Evolutionary conservation across 768 basidiomycete genomes (phyloP).

Genomic region (Suillus placidus): DNA sequence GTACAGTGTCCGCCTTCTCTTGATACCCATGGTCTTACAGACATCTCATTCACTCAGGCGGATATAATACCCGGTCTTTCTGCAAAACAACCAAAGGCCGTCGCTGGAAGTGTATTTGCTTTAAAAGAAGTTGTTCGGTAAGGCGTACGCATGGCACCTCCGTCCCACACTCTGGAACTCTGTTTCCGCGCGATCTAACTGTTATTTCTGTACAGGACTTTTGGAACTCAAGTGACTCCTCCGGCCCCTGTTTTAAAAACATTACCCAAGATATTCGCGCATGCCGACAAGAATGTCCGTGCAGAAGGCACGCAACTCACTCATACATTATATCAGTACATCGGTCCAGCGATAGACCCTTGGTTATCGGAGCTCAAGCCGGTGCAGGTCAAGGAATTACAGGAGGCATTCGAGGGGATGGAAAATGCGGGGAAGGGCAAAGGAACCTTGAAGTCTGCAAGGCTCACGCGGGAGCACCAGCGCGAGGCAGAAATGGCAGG

Average conservation of each 20-base stretch:
- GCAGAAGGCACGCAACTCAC: constrained; percentile 84
- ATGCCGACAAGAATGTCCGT: constrained; percentile 94
- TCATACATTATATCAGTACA: constrained; percentile 79
- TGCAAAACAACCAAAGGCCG: constrained; percentile 94
- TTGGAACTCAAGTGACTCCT: constrained; percentile 76
- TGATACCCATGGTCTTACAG: constrained; percentile 25
- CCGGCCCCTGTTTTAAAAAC: constrained; percentile 82
- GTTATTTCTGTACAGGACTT: constrained; percentile 50
- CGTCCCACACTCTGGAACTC: not conserved
- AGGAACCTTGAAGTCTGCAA: constrained; percentile 76
- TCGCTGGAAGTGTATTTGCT: constrained; percentile 75
- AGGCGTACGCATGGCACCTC: constrained; percentile 28
- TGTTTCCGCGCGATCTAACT: not conserved
- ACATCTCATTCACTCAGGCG: constrained; percentile 45
- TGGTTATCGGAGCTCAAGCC: constrained; percentile 92
- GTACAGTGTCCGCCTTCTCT: constrained; percentile 44
- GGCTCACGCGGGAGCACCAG: constrained; percentile 75
- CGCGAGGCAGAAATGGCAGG: constrained; percentile 64
- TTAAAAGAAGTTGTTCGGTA: constrained; percentile 87
- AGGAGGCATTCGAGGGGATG: constrained; percentile 84
- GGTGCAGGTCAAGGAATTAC: constrained; percentile 94
- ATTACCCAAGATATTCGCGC: constrained; percentile 91
- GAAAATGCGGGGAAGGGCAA: constrained; percentile 86
- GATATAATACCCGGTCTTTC: constrained; percentile 83
- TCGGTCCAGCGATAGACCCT: constrained; percentile 82